Base-by-base conservation (phyloP, 495 filamentous ascomycete genomes). In the Lentithecium fluviatile region DNA sequence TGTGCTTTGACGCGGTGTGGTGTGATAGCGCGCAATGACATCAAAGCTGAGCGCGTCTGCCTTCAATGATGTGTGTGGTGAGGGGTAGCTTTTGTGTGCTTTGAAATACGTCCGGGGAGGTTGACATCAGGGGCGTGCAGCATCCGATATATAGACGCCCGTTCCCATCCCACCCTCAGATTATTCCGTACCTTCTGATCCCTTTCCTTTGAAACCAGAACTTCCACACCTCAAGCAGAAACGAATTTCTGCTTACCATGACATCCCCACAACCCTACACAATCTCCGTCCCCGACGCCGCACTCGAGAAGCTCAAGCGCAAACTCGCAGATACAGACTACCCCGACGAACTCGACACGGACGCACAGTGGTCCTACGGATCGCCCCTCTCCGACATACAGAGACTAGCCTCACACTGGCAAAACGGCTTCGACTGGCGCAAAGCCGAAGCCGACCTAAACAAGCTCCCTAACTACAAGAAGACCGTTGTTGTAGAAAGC, bases 331-430 rank as follows among this genome's bases (percentile, higher is more conserved):
- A 52, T 17, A 45, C 66, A 0, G 55, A 48, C 21, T 67, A 52
- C 36, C 68, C 66, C 12, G 58, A 69, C 4, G 73, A 81, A 58
- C 60, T 74, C 20, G 70, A 69, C 20, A 58, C 58, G 8, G 62
- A 68, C 6, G 68, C 68, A 46, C 62, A 70, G 45, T 78, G 76
- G 75, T 63, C 67, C 21, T 73, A 75, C 60, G 81, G 80, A 6
- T 71, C 77, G 1, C 81, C 81, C 20, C 70, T 83, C 10, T 65
- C 73, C 2, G 81, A 82, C 40, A 70, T 85, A 11, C 81, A 80
- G 62, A 71, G 78, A 24, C 58, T 84, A 29, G 72, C 75, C 0
- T 62, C 73, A 13, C 74, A 81, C 65, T 85, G 81, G 82, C 49
- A 71, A 48, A 60, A 78, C 42, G 71, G 71, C 11, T 76, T 71